Evolutionary conservation across 2,329 filamentous ascomycete species (phyloP).

Genomic region (Keithomyces neogunnii): DNA sequence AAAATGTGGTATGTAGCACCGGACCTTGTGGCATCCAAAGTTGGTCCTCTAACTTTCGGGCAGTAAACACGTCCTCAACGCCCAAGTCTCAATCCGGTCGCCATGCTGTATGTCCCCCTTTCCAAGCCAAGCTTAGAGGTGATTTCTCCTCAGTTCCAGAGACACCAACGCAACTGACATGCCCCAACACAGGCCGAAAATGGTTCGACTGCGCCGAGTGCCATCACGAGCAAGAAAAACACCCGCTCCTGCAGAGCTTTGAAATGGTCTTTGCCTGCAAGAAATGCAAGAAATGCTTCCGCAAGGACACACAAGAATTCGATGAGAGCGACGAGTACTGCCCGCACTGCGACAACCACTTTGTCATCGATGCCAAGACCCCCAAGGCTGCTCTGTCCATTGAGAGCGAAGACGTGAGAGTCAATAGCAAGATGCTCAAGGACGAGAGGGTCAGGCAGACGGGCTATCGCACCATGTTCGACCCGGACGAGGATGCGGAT

Average conservation of each 20-base stretch:
- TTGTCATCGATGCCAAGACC: constrained; percentile 79
- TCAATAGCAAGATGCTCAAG: constrained; percentile 85
- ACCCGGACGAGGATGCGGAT: constrained; percentile 66
- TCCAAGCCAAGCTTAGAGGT: neutral
- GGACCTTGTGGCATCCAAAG: neutral
- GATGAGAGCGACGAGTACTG: constrained; percentile 98
- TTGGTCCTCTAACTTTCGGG: neutral
- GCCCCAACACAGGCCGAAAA: constrained; percentile 58
- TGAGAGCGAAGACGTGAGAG: constrained; percentile 82
- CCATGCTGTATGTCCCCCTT: constrained; percentile 68
- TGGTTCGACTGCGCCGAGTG: constrained; percentile 99
- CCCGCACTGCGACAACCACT: constrained; percentile 98
- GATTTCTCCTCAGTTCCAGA: neutral
- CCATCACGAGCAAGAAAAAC: constrained; percentile 72
- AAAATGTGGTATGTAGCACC: neutral
- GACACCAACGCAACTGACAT: neutral
- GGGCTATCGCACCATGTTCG: constrained; percentile 59
- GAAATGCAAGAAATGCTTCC: constrained; percentile 97
- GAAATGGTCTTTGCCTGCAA: constrained; percentile 98
- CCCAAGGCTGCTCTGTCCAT: constrained; percentile 77
- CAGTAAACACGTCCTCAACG: constrained; percentile 97
- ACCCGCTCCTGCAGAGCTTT: constrained; percentile 64
- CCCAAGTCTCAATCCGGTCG: constrained; percentile 90
- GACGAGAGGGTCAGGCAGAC: constrained; percentile 68
- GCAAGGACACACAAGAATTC: constrained; percentile 85